A percentile compares a stretch with the other conserved stretches of the same genome.
Evolutionary conservation across 2,329 filamentous ascomycete genomes (phyloP).

Genomic region (Zymoseptoria tritici): DNA sequence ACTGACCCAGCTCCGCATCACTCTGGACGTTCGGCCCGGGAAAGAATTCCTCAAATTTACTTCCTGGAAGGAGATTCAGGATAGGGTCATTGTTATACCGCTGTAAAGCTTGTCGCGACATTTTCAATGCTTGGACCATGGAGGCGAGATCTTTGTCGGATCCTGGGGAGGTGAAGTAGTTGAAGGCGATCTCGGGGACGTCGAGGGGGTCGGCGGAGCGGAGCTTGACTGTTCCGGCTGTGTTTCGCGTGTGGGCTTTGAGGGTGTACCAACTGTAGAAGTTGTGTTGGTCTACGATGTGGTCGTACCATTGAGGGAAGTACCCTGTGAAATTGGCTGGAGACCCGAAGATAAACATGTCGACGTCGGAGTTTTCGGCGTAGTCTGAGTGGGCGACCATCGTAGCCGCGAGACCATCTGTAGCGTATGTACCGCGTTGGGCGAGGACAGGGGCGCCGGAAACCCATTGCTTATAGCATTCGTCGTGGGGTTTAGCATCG

Average conservation of each 20-base stretch:
- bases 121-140: slow-evolving; percentile 48
- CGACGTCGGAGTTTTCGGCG: slow-evolving; percentile 40
- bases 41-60: slow-evolving; percentile 35
- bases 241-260: slow-evolving; percentile 57
- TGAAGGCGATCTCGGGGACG: slow-evolving; percentile 55
- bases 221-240: slow-evolving; percentile 54
- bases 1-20: slow-evolving; percentile 41
- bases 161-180: slow-evolving; percentile 43
- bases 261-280: slow-evolving; percentile 48
- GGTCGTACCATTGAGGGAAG: slow-evolving; percentile 47
- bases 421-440: slow-evolving; percentile 38
- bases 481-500: slow-evolving; percentile 25
- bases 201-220: slow-evolving; percentile 56
- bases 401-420: slow-evolving; percentile 49
- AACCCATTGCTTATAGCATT: slow-evolving; percentile 40
- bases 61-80: slow-evolving; percentile 36
- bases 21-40: slow-evolving; percentile 37
- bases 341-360: slow-evolving; percentile 49
- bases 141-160: slow-evolving; percentile 40
- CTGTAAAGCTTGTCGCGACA: slow-evolving; percentile 36
- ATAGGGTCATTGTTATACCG: slow-evolving; percentile 8
- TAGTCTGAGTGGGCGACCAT: slow-evolving; percentile 35
- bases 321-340: slow-evolving; percentile 50
- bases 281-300: slow-evolving; percentile 37
- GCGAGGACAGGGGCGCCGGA: slow-evolving; percentile 27